These are phyloP conservation scores for Cornus florida DNA, from an alignment of 148 eudicot genomes.

Conservation along the genomic window DNA sequence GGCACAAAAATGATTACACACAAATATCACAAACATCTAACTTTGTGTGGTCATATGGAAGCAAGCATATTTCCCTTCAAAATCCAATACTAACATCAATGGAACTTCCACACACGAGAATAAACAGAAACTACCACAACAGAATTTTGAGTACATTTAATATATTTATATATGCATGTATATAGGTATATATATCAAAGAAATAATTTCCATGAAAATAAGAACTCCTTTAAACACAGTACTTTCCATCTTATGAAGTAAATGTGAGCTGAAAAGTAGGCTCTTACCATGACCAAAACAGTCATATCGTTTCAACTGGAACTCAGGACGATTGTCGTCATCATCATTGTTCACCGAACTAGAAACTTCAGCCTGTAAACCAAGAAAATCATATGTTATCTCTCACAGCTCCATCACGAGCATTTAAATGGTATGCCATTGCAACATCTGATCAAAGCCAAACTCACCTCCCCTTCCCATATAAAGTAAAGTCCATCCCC, in stretches of 20 bases:
- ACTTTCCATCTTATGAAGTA: neutral
- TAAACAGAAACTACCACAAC: too few relatives aligned
- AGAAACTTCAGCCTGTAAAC: slow-evolving; percentile 73
- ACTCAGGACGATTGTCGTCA: slow-evolving; percentile 67
- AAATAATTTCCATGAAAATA: neutral
- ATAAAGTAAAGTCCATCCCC: slow-evolving; percentile 78
- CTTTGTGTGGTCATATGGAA: too few relatives aligned
- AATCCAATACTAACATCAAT: too few relatives aligned
- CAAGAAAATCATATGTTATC: neutral
- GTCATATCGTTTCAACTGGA: slow-evolving; percentile 64
- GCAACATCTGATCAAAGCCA: neutral
- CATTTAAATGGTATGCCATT: neutral
- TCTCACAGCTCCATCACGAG: neutral
- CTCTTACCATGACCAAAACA: slow-evolving; percentile 82
- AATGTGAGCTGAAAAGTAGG: neutral
- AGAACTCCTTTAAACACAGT: neutral
- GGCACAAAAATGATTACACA: neutral
- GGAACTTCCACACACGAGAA: too few relatives aligned
- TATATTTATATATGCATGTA: too few relatives aligned
- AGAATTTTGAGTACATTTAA: neutral
- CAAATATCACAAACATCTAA: too few relatives aligned
- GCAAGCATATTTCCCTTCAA: too few relatives aligned
- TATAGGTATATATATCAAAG: neutral
- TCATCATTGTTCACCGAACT: slow-evolving; percentile 33
- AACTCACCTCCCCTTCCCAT: slow-evolving; percentile 83